Evolutionary conservation across 2,329 filamentous ascomycete species (phyloP).

Genomic region (Arthrobotrys iridis): DNA sequence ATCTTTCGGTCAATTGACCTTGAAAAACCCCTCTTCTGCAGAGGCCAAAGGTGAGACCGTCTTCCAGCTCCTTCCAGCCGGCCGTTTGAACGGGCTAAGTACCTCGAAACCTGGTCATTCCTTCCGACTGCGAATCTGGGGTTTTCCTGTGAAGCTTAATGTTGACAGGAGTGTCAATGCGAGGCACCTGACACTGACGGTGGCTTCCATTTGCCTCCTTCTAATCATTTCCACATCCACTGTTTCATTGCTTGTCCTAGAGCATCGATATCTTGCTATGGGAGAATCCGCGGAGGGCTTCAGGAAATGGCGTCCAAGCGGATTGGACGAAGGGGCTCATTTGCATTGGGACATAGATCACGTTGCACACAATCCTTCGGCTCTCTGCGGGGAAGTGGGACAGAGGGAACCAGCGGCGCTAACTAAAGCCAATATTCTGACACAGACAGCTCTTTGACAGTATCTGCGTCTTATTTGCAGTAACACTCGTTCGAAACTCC

Average conservation of each 20-base stretch:
- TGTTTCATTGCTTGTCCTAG: constrained; percentile 28
- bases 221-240: constrained; percentile 18
- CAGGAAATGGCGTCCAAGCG: constrained; percentile 6
- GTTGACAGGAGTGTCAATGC: constrained; percentile 7
- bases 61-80: constrained; percentile 41
- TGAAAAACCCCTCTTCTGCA: background rate
- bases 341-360: constrained; percentile 37
- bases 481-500: background rate
- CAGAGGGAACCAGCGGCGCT: constrained; percentile 25
- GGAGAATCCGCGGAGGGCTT: background rate
- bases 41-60: constrained; percentile 28
- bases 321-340: constrained; percentile 14
- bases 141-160: constrained; percentile 43
- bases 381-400: constrained; percentile 53
- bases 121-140: constrained; percentile 34
- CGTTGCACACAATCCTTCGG: constrained; percentile 51
- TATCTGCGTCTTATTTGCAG: constrained; percentile 10
- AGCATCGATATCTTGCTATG: background rate
- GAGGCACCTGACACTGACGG: constrained; percentile 33
- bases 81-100: constrained; percentile 32
- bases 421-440: constrained; percentile 21
- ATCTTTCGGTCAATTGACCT: constrained; percentile 16
- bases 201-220: constrained; percentile 35
- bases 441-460: constrained; percentile 16
- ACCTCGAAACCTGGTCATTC: constrained; percentile 13